Evolutionary conservation across 1,284 basidiomycete genomes (phyloP), one percentile per base, ranked within the genome.

Genomic region (Fomitopsis betulina): DNA sequence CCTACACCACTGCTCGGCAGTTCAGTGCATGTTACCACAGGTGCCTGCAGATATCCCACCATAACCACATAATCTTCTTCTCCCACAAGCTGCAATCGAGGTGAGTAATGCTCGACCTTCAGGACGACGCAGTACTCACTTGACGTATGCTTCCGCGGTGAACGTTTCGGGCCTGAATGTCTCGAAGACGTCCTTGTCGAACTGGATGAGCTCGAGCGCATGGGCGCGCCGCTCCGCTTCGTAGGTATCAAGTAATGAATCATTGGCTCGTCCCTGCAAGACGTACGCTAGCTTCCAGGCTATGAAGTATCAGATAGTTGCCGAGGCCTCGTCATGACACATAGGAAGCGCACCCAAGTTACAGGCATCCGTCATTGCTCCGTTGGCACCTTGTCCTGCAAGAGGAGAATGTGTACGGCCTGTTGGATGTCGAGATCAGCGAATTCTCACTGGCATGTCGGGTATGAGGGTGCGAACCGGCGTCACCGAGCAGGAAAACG

Each of bases 261-360:
- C 5, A 1, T 15, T 32, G 42, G 25, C 35, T 40, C 53, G 35
- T 39, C 57, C 57, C 8, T 27, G 19, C 17, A 58, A 33, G 9
- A 45, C 53, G 42, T 54, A 54, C 2, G 57, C 57, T 10, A 58
- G 33, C 25, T 58, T 58, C 57, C 57, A 58, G n/a, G 53, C 57
- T 39, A 38, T 42, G 13, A 13, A 54, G 17, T 25, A 30, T 54
- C 39, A 39, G 25, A 15, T 13, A 8, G 25, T 21, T 42, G 30
- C 12, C 27, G 37, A 8, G 38, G 25, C n/a, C 5, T 19, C 6
- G 17, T 19, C 15, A 40, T 6, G 10, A 15, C 25, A 27, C 17
- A 27, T n/a, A 9, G 32, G 32, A 23, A 3, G 19, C 50, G n/a
- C 32, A 27, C 45, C 12, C 8, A 47, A 8, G 25, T 47, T 47